Evolutionary conservation across 2,329 filamentous ascomycete genomes (phyloP).

Genomic region (Sarocladium brachiariae): DNA sequence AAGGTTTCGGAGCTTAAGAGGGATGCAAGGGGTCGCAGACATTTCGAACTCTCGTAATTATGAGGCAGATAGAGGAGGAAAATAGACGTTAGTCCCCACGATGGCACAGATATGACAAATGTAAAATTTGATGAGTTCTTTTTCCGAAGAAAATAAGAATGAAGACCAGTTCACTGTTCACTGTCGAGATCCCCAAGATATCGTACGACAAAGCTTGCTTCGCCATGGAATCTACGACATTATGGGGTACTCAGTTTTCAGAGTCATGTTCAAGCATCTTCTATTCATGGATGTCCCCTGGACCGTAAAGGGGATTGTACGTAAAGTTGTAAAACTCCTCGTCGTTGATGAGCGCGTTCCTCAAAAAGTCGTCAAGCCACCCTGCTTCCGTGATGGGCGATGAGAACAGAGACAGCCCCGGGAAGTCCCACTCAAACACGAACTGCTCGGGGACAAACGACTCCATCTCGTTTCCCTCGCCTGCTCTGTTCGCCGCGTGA

Average conservation of each 20-base stretch:
- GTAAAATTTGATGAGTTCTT: no score
- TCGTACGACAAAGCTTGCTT: no score
- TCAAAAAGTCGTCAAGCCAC: constrained; percentile 21
- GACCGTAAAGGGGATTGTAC: constrained; percentile 4
- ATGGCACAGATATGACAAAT: no score
- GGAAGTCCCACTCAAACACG: constrained; percentile 52
- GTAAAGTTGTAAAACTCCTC: constrained; percentile 17
- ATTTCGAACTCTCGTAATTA: constrained; percentile 16
- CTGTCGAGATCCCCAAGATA: no score
- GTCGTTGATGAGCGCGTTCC: constrained; percentile 16
- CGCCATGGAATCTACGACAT: no score
- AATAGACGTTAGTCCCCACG: background rate
- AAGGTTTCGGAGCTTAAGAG: constrained; percentile 12
- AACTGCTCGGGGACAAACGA: constrained; percentile 49
- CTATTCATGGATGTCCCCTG: background rate
- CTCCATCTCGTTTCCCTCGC: constrained; percentile 35
- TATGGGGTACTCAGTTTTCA: no score
- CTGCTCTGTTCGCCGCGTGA: background rate
- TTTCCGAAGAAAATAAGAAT: no score
- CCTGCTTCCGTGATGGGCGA: constrained; percentile 18
- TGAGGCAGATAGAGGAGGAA: background rate
- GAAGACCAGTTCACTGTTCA: no score
- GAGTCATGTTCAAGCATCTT: no score
- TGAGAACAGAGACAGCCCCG: constrained; percentile 39
- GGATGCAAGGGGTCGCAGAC: constrained; percentile 17